Conservation (phyloP, 768 basidiomycete genomes). For the Rhodosporidiobolus odoratus region DNA sequence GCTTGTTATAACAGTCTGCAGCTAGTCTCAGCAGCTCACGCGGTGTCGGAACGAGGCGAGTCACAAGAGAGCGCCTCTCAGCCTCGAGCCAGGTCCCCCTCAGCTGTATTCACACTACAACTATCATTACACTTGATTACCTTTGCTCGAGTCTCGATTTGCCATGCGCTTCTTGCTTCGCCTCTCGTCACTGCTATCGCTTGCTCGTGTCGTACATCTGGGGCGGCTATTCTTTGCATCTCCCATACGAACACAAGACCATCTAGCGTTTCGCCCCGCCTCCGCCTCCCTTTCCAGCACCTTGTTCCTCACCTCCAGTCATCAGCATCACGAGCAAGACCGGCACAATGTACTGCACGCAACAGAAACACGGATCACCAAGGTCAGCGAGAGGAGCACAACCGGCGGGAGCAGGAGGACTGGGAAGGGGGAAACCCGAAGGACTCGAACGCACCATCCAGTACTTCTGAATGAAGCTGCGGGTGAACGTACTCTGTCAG, state of each 20-base stretch:
- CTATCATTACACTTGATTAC: background rate
- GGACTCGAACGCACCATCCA: constrained; percentile 7
- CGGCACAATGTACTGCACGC: constrained; percentile 3
- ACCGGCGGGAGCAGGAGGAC: too few species aligned
- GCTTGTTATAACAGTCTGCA: background rate
- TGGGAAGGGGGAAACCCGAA: background rate
- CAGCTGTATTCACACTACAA: too few species aligned
- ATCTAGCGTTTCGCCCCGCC: background rate
- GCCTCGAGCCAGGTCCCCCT: background rate
- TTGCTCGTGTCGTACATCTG: too few species aligned
- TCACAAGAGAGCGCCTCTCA: background rate
- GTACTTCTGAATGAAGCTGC: constrained; percentile 27
- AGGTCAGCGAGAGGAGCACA: background rate
- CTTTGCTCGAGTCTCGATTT: too few species aligned
- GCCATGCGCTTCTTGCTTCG: too few species aligned
- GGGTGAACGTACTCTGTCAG: background rate
- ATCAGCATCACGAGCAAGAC: background rate
- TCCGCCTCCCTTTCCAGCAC: background rate
- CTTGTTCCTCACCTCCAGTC: background rate
- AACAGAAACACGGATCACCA: too few species aligned
- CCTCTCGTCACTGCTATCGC: too few species aligned
- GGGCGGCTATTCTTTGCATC: too few species aligned
- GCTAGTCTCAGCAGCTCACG: background rate
- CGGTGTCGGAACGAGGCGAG: background rate
- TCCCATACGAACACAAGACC: background rate